Percentiles rank a stretch among this genome's conserved stretches.
Conservation (phyloP, 139 green algal species). For the Tetradesmus lagerheimii region DNA sequence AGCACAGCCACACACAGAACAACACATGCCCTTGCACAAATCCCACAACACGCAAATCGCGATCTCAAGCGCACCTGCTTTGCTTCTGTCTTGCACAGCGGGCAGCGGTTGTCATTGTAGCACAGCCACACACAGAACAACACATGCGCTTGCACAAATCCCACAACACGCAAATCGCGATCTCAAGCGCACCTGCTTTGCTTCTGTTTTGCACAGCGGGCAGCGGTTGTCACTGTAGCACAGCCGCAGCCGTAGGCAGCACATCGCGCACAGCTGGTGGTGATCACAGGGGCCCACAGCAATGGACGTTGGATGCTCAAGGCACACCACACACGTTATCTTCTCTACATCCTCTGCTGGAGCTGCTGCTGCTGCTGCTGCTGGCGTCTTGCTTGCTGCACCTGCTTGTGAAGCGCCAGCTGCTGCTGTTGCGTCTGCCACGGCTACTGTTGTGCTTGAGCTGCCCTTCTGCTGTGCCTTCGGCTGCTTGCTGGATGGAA, state of each 20-base stretch:
- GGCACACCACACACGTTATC: slow-evolving; percentile 64
- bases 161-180: too few relatives aligned
- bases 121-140: slow-evolving; percentile 69
- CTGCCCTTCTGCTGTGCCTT: neutral
- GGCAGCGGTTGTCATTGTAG: slow-evolving; percentile 62
- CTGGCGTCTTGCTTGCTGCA: neutral
- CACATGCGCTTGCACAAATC: too few relatives aligned
- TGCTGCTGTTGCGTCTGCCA: slow-evolving; percentile 17
- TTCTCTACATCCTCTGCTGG: neutral
- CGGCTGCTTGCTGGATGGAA: neutral
- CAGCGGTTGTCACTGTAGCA: slow-evolving; percentile 74
- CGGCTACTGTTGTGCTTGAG: neutral
- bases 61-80: neutral
- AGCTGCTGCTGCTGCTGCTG: slow-evolving; percentile 27
- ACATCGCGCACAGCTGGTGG: slow-evolving; percentile 62
- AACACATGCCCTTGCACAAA: neutral
- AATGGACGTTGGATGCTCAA: slow-evolving; percentile 49
- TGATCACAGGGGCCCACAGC: slow-evolving; percentile 69
- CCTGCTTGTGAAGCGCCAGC: neutral
- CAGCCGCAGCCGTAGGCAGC: slow-evolving; percentile 75
- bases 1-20: slow-evolving; percentile 58
- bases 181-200: slow-evolving; percentile 5
- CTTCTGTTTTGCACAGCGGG: slow-evolving; percentile 78
- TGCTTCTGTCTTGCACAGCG: slow-evolving; percentile 46
- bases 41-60: too few relatives aligned